Evolutionary conservation across 345 rosid genomes (phyloP).

Genomic region (Raphanus sativus): DNA sequence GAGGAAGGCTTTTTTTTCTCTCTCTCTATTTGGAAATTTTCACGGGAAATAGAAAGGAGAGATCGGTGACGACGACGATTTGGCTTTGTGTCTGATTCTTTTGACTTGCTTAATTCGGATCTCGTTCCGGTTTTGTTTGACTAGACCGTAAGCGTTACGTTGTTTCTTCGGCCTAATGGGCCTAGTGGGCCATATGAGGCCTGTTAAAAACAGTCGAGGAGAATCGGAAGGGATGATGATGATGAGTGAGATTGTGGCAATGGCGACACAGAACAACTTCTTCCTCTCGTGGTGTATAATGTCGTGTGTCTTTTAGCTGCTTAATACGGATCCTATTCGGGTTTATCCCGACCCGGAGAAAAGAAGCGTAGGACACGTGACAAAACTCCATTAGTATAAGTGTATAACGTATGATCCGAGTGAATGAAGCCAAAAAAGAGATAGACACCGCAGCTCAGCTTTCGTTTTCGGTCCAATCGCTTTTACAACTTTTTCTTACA

Average conservation of each 20-base stretch:
- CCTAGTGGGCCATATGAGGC: no score
- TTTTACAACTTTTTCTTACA: neutral
- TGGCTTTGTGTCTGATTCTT: constrained; percentile 3
- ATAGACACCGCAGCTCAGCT: constrained; percentile 23
- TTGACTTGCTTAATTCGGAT: neutral
- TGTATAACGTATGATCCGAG: neutral
- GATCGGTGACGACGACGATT: neutral
- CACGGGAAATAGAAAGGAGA: constrained; percentile 6
- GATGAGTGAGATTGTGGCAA: neutral
- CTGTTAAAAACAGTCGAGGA: neutral
- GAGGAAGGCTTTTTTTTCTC: neutral
- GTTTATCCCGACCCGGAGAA: neutral
- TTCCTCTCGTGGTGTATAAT: neutral
- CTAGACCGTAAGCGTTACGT: no score
- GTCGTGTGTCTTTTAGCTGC: neutral
- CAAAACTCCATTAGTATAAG: neutral
- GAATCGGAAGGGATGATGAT: neutral
- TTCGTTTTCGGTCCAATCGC: constrained; percentile 3
- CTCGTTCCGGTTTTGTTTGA: no score
- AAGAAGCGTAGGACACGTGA: constrained; percentile 18
- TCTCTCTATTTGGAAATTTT: neutral
- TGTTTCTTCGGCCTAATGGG: no score
- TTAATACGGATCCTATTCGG: neutral
- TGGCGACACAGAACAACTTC: neutral
- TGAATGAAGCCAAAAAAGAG: constrained; percentile 5